These are phyloP conservation scores for Exophiala sideris DNA, from an alignment of 2,329 filamentous ascomycete species.

Conservation along the genomic window DNA sequence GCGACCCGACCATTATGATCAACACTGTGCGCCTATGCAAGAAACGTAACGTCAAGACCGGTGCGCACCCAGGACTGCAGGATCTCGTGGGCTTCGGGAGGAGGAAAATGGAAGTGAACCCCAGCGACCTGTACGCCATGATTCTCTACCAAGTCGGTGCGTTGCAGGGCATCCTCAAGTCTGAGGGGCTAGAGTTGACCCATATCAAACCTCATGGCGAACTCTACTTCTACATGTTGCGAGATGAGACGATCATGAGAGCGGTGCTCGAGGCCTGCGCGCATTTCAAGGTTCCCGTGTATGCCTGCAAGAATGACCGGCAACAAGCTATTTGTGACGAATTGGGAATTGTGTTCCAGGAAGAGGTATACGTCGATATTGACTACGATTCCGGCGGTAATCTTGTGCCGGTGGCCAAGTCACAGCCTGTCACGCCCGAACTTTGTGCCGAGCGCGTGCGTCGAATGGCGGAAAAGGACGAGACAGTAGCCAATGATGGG, in stretches of 20 bases:
- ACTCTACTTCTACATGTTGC: conserved; percentile 52
- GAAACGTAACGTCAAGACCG: conserved; percentile 52
- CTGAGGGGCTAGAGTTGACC: conserved; percentile 53
- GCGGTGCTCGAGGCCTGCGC: conserved; percentile 45
- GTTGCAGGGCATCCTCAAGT: conserved; percentile 56
- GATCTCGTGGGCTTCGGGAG: conserved; percentile 65
- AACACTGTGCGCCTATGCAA: conserved; percentile 58
- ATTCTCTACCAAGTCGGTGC: conserved; percentile 62
- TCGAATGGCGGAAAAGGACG: conserved; percentile 17
- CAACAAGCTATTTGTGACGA: conserved; percentile 53
- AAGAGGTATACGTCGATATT: conserved; percentile 55
- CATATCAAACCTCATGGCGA: conserved; percentile 63
- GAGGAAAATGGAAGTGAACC: conserved; percentile 56
- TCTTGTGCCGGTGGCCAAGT: conserved; percentile 35
- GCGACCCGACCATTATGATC: conserved; percentile 62
- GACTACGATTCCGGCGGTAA: conserved; percentile 51
- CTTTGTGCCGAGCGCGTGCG: conserved; percentile 19
- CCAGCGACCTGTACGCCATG: conserved; percentile 55
- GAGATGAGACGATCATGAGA: conserved; percentile 48
- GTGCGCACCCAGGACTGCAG: conserved; percentile 61
- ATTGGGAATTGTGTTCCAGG: conserved; percentile 50
- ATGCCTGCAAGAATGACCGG: conserved; percentile 51
- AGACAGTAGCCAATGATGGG: conserved; percentile 21
- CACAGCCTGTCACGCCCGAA: conserved; percentile 33
- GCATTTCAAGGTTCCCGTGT: conserved; percentile 42